Conservation (phyloP, 2,329 filamentous ascomycete species). For the Cordyceps pruinosa region DNA sequence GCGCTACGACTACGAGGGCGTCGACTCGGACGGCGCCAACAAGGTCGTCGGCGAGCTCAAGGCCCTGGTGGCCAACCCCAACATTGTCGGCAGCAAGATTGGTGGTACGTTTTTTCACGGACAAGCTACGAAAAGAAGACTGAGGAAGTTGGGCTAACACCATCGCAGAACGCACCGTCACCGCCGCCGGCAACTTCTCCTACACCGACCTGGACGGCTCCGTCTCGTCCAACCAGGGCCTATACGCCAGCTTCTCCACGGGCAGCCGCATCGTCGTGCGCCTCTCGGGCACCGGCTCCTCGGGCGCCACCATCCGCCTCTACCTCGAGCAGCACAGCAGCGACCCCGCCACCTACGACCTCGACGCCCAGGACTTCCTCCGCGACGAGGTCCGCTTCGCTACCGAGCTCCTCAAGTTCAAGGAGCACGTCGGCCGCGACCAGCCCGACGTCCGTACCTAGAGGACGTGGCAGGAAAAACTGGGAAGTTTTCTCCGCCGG, state of each 20-base stretch:
- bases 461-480: background rate
- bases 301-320: conserved; percentile 89
- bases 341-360: conserved; percentile 67
- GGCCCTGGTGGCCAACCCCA: conserved; percentile 64
- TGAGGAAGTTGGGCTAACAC: no score
- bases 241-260: conserved; percentile 90
- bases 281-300: conserved; percentile 89
- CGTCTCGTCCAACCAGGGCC: conserved; percentile 89
- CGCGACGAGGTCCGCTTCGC: conserved; percentile 83
- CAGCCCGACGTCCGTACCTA: conserved; percentile 95
- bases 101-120: conserved; percentile 48
- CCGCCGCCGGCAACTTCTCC: conserved; percentile 89
- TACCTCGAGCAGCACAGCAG: conserved; percentile 95
- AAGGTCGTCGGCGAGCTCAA: conserved; percentile 80
- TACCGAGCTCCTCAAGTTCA: conserved; percentile 79
- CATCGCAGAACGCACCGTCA: conserved; percentile 62
- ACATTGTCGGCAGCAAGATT: conserved; percentile 77
- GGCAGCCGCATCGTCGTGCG: conserved; percentile 93
- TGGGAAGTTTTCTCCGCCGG: background rate
- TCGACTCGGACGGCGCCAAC: conserved; percentile 83
- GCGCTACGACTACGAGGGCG: conserved; percentile 95
- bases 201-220: conserved; percentile 99
- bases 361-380: conserved; percentile 90
- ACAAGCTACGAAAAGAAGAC: background rate
- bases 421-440: conserved; percentile 86